Base-by-base conservation (phyloP, 768 basidiomycete species). In the Serendipita vermifera region DNA sequence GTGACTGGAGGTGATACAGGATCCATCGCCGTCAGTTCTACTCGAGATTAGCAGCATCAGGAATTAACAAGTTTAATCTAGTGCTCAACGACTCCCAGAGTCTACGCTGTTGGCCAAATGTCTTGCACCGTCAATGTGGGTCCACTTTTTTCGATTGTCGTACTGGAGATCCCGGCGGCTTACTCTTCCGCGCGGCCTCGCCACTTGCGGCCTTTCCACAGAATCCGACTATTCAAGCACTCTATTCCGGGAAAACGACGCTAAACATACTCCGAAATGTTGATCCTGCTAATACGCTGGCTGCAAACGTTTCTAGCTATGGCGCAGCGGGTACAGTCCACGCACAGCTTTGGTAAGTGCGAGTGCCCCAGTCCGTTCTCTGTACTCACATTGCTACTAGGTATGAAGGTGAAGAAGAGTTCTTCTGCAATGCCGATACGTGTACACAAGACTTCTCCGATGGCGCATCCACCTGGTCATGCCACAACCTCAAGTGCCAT, bases 351-450 rank as follows among this genome's bases (percentile, higher is more conserved):
- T 81, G 83, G 67, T 51, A n/a, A n/a, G n/a, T n/a, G n/a, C n/a
- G n/a, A n/a, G n/a, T n/a, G n/a, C n/a, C n/a, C n/a, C n/a, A n/a
- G n/a, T n/a, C n/a, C n/a, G n/a, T n/a, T n/a, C n/a, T n/a, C n/a
- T n/a, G n/a, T n/a, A n/a, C n/a, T n/a, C n/a, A n/a, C n/a, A n/a
- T n/a, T n/a, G n/a, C n/a, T n/a, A n/a, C n/a, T n/a, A n/a, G n/a
- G n/a, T 90, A 88, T 66, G 73, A 73, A n/a, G 82, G 85, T 7
- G 78, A 82, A 31, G 87, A 92, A 64, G 90, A 96, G 64, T 97
- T 97, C 70, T 86, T 78, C 66, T 97, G 93, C 66, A 59, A 70
- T 7, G 88, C 89, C 0, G 72, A 79, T 59, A 71, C 74, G 4
- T 96, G 93, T 70, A 69, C 65, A 0, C 90, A 94, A 68, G 41